Percentiles rank a stretch among this genome's conserved stretches.
phyloP scores from a whole-genome alignment of 2,329 filamentous ascomycete genomes.

The Elsinoe fawcettii region DNA sequence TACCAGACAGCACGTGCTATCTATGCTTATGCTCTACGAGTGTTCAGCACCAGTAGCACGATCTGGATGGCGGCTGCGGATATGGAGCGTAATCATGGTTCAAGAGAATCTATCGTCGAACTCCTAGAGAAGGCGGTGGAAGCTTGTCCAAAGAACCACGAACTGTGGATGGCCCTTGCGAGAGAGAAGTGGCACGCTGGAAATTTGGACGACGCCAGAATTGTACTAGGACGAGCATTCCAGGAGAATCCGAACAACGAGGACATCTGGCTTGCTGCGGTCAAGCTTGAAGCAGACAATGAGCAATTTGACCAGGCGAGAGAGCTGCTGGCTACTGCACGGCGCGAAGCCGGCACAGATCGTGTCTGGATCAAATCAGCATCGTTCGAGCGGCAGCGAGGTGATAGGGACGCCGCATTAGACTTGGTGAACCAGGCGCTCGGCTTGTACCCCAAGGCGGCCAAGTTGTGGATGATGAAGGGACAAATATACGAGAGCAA shows the following conservation, averaged over 20 bases:
- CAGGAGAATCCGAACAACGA: slow-evolving; percentile 94
- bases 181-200: slow-evolving; percentile 90
- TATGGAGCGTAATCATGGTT: slow-evolving; percentile 82
- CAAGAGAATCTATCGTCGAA: slow-evolving; percentile 71
- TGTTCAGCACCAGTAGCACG: slow-evolving; percentile 81
- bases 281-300: slow-evolving; percentile 91
- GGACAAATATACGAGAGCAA: slow-evolving; percentile 91
- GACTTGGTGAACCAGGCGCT: slow-evolving; percentile 82
- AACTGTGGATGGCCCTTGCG: slow-evolving; percentile 91
- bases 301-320: slow-evolving; percentile 74
- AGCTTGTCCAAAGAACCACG: slow-evolving; percentile 82
- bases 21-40: slow-evolving; percentile 78
- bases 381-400: slow-evolving; percentile 80
- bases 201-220: slow-evolving; percentile 76
- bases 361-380: slow-evolving; percentile 96
- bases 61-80: slow-evolving; percentile 89
- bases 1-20: slow-evolving; percentile 92
- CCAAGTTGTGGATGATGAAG: slow-evolving; percentile 98
- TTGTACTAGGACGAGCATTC: slow-evolving; percentile 82
- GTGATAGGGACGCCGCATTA: slow-evolving; percentile 70
- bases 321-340: slow-evolving; percentile 70
- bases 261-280: slow-evolving; percentile 93
- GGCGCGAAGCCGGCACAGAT: slow-evolving; percentile 85
- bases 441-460: slow-evolving; percentile 72
- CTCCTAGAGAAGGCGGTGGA: slow-evolving; percentile 90